Percentiles rank a stretch among this genome's conserved stretches.
These are phyloP conservation scores for Alternaria conjuncta DNA, from an alignment of 2,329 filamentous ascomycete species.

Conservation along the genomic window DNA sequence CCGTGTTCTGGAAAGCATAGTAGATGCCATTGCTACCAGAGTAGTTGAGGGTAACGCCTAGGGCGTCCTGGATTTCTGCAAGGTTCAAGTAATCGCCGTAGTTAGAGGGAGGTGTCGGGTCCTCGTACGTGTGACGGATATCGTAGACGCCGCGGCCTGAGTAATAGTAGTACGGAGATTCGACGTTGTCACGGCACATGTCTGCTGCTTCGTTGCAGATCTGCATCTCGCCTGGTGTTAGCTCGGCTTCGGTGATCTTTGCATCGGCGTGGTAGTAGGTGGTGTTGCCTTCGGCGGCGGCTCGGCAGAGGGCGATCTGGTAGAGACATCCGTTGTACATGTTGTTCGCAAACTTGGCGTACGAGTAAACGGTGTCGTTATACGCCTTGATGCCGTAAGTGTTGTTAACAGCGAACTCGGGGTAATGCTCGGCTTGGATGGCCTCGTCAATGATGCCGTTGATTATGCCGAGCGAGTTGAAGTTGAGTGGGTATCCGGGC, in stretches of 20 bases:
- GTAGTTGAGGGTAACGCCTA: constrained; percentile 69
- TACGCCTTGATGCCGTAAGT: constrained; percentile 62
- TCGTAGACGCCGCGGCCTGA: constrained; percentile 62
- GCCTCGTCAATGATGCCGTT: constrained; percentile 55
- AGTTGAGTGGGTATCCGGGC: constrained; percentile 58
- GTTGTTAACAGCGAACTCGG: constrained; percentile 62
- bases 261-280: constrained; percentile 27
- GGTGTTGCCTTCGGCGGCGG: constrained; percentile 46
- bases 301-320: constrained; percentile 60
- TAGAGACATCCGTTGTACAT: constrained; percentile 57
- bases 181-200: constrained; percentile 64
- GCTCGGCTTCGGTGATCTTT: constrained; percentile 25
- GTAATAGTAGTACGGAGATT: constrained; percentile 63
- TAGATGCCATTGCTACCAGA: constrained; percentile 60
- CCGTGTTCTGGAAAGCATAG: constrained; percentile 59
- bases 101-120: constrained; percentile 63
- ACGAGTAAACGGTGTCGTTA: constrained; percentile 66
- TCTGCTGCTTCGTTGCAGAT: constrained; percentile 62
- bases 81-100: constrained; percentile 65
- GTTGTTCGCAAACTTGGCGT: constrained; percentile 62
- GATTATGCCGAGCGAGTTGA: constrained; percentile 61
- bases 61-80: constrained; percentile 61
- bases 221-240: constrained; percentile 37
- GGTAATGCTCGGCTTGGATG: constrained; percentile 58
- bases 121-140: constrained; percentile 54